Base-by-base conservation (phyloP, 495 filamentous ascomycete genomes). In the Penicillium verhagenii region DNA sequence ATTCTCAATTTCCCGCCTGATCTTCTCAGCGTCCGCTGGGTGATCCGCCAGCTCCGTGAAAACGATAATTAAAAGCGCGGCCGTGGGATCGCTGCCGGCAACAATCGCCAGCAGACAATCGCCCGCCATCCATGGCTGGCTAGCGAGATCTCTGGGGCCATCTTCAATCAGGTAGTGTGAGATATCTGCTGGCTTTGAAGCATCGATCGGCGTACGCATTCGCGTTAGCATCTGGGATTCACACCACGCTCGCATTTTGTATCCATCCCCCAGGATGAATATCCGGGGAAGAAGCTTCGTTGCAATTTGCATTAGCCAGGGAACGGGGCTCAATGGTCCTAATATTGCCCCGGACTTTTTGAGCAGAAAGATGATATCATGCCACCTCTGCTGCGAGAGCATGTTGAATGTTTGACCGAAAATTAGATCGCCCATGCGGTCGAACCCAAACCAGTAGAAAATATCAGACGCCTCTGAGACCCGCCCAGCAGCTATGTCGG, bases 371-470 rank as follows among this genome's bases (percentile, higher is more conserved):
- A 63, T 45, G 4, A 59, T 53, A 19, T 53, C 38, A 20, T 63
- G 56, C 57, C 56, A 63, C 39, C 61, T 31, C 8, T 54, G 53
- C 0, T 44, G 62, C 9, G 64, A 54, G 6, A 77, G 60, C 75
- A 76, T 76, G 28, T 67, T 59, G 45, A 77, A 78, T 4, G 68
- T 66, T 16, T 66, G 57, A 13, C 64, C 63, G 45, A 77, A 76
- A 4, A 69, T 64, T 18, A 75, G 57, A 18, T 77, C 69, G 29
- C 75, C 75, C 52, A 52, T 49, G 10, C 49, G 20, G 46, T 66
- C 57, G 54, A 59, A 56, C 0, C 47, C 35, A 38, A 59, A 33
- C 62, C 68, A 69, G 26, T 48, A 51, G 46, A 66, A 52, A 2
- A 63, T 23, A 18, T 60, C 40, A 6, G 42, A 57, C 21, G 35